Conservation (phyloP, 78 protist genomes). For the Pelomyxa schiedti region DNA sequence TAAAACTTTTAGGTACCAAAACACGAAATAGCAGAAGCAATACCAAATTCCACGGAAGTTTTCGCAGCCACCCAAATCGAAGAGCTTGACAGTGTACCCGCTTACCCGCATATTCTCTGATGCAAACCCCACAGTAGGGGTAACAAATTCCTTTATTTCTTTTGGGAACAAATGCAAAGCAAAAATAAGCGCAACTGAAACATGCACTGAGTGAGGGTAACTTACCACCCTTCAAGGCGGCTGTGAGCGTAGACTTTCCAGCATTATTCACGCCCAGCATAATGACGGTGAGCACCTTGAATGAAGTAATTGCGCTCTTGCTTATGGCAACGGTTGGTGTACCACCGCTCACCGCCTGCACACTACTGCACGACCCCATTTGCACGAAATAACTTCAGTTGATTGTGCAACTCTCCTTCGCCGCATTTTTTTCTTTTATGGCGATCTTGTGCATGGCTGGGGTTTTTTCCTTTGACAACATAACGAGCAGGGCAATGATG, state of each 20-base stretch:
- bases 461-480: no score
- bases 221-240: not conserved
- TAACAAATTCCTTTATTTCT: not conserved
- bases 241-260: not conserved
- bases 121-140: not conserved
- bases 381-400: no score
- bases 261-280: not conserved
- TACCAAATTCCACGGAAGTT: conserved; percentile 8
- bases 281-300: not conserved
- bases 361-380: no score
- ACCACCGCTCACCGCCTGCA: no score
- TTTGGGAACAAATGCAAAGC: not conserved
- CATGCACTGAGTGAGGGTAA: not conserved
- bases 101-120: not conserved
- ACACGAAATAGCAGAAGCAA: no score
- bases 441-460: no score
- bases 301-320: no score
- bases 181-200: not conserved
- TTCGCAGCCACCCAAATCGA: not conserved
- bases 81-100: not conserved
- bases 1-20: no score
- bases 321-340: no score
- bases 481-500: no score
- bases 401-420: no score
- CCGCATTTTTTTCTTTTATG: no score